phyloP scores from a whole-genome alignment of 257 asterid genomes.

The Thymus mandschuricus region DNA sequence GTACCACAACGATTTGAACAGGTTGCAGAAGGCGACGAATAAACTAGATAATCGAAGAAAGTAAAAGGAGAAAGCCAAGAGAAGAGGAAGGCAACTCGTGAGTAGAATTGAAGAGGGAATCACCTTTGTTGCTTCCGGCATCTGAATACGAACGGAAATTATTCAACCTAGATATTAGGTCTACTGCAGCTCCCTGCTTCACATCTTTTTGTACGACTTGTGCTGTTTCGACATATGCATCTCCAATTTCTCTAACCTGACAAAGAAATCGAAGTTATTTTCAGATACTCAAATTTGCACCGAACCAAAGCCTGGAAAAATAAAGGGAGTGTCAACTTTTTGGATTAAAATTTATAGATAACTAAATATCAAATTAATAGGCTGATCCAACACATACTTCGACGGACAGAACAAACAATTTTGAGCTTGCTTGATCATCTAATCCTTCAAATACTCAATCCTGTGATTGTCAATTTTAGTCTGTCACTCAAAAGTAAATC shows the following conservation, averaged over 20 bases:
- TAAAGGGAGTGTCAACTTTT: no score
- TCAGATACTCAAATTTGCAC: neutral
- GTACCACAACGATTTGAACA: neutral
- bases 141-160: constrained; percentile 79
- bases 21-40: constrained; percentile 1
- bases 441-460: neutral
- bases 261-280: constrained; percentile 1
- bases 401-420: no score
- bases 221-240: constrained; percentile 53
- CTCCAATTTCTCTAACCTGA: constrained; percentile 79
- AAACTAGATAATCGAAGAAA: neutral
- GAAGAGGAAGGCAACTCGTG: neutral
- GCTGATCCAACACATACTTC: no score
- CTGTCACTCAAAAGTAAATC: neutral
- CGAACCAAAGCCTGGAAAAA: constrained; percentile 10
- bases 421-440: neutral
- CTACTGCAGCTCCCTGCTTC: constrained; percentile 78
- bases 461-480: neutral
- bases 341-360: no score
- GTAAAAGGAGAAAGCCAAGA: neutral
- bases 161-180: constrained; percentile 77
- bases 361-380: no score
- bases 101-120: neutral
- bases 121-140: constrained; percentile 75
- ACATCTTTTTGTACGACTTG: constrained; percentile 58